Base-by-base conservation (phyloP, 2,329 filamentous ascomycete species). In the Whalleya microplaca region DNA sequence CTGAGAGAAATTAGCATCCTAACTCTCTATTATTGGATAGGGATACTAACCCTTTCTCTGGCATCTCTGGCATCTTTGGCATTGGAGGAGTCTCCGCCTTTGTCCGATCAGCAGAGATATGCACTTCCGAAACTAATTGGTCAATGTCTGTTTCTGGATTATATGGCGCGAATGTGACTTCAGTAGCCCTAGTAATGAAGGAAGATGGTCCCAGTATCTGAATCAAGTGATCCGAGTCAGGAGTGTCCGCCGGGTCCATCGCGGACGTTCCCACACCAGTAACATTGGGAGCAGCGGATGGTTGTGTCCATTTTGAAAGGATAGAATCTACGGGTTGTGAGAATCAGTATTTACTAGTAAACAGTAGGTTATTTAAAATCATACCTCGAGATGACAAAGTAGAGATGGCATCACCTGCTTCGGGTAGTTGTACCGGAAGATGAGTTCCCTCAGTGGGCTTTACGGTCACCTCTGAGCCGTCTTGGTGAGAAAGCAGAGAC, bases 301-400 rank as follows among this genome's bases (percentile, higher is more conserved):
- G 66, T 18, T 76, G 72, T 19, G 78, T 80, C 70, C 76, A 75
- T 61, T 72, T 78, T 0, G 79, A 80, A 29, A 78, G 66, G 2
- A 76, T 72, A 3, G 80, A 81, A 49, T 79, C 80, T 72, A 55
- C 44, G 10, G 58, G 44, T 21, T 43, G 57, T 58, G 48, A 49
- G 3, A 62, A 45, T 69, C 51, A 58, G 56, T 63, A 20, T 21
- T 8, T 8, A 20, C 48, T 2, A 32, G 29, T 48, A 47, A 52
- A 20, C 23, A 18, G 2, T 16, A 2, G 42, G 23, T 18, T n/a
- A 21, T 19, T 21, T 23, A 19, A 16, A 7, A 19, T 54, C 61
- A 27, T 70, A 75, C 73, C 74, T 70, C 69, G 67, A 9, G 72
- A 74, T 19, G 73, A 75, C 0, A 72, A 63, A 21, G 62, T 70